Percentiles rank a stretch among this genome's conserved stretches.
Conservation (phyloP, 371 early-diverging fungal species). For the Nosema muscidifuracis region DNA sequence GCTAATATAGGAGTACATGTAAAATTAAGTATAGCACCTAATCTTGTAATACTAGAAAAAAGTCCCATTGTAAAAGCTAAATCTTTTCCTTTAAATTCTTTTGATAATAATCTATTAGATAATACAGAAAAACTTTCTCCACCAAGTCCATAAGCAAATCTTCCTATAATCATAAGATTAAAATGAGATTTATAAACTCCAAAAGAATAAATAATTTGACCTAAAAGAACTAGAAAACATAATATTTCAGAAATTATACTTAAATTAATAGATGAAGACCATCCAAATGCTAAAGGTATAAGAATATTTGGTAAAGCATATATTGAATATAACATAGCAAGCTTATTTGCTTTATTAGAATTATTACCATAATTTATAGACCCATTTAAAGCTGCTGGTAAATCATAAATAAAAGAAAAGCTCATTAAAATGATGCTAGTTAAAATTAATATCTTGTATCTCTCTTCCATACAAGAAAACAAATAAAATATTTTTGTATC, state of each 20-base stretch:
- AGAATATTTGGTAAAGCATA: conserved; percentile 70
- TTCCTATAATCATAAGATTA: conserved; percentile 65
- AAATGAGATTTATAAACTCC: conserved; percentile 64
- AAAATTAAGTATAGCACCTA: conserved; percentile 68
- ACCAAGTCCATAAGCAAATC: conserved; percentile 69
- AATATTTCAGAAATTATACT: conserved; percentile 63
- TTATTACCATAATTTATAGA: conserved; percentile 64
- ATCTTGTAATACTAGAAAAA: conserved; percentile 65
- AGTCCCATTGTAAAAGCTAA: conserved; percentile 67
- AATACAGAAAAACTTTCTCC: conserved; percentile 69
- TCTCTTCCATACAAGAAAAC: conserved; percentile 23
- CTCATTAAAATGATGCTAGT: conserved; percentile 64
- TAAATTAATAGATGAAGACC: conserved; percentile 62
- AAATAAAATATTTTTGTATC: not conserved
- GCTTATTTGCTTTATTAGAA: conserved; percentile 61
- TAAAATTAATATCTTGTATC: conserved; percentile 61
- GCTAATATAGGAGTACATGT: conserved; percentile 64
- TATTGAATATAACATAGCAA: conserved; percentile 68
- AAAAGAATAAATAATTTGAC: conserved; percentile 65
- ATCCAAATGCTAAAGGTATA: conserved; percentile 67
- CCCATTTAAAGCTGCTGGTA: conserved; percentile 67
- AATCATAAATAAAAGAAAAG: conserved; percentile 68
- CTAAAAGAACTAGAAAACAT: conserved; percentile 65
- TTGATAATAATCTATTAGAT: conserved; percentile 66
- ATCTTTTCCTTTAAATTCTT: conserved; percentile 64